Base-by-base conservation (phyloP, 345 rosid genomes). In the Salix purpurea region DNA sequence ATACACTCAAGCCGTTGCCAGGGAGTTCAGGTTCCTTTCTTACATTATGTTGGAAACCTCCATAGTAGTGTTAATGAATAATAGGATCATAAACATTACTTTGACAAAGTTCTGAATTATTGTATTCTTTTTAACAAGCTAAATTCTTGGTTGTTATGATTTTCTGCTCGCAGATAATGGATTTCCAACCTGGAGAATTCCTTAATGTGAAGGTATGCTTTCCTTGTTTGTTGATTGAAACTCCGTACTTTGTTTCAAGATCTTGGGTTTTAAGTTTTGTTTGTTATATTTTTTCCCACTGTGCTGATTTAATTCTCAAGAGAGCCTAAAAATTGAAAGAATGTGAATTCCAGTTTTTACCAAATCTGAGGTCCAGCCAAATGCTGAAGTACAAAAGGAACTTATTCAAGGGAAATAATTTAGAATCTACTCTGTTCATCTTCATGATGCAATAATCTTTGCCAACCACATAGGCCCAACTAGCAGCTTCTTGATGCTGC, bases 181-280 rank as follows among this genome's bases (percentile, higher is more conserved):
- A 93, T 85, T 96, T 96, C 88, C 96, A 88, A 81, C 97, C 94
- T 39, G 97, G 97, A 65, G 96, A 96, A 77, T 93, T 91, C 82
- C 94, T 93, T 26, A 91, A 92, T 73, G 92, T 93, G 73, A 96
- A 96, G 97, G 97, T 90, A 81, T 70, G 78, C 54, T 67, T 71
- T 23, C 16, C 34, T 60, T 77, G 28, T 15, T 64, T 36, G 60
- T 73, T 68, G 9, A 36, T 75, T 74, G 72, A 73, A 69, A 70
- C 56, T 15, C 54, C 42, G 21, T n/a, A 13, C 67, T 74, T 76
- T 16, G 54, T 71, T 67, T 80, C 34, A 66, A 42, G 65, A 54
- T 72, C 40, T 42, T 3, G 2, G 52, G 64, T 23, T 66, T 0
- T 13, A 21, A 26, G 42, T 64, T 32, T 61, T 26, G 28, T 46